These are phyloP conservation scores for Cordyceps fumosorosea DNA, from an alignment of 2,329 filamentous ascomycete species.

Conservation along the genomic window DNA sequence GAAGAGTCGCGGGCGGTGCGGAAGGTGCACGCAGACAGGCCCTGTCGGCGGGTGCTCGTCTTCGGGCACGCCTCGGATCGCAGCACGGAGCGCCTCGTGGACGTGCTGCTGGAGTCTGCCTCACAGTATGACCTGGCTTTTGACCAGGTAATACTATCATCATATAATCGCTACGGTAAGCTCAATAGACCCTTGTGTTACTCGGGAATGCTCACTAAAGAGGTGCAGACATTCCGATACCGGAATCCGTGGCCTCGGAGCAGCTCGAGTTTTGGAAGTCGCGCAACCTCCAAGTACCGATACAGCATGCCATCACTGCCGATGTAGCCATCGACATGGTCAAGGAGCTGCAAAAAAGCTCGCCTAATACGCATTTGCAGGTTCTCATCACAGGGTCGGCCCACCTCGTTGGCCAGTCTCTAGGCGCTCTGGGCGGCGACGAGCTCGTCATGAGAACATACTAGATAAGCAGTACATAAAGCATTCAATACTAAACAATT, in stretches of 20 bases:
- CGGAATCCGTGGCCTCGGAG: not conserved
- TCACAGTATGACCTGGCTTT: not conserved
- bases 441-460: not conserved
- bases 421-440: not conserved
- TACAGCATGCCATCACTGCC: not conserved
- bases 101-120: not conserved
- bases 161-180: conserved; percentile 1
- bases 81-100: not conserved
- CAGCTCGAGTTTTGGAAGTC: not conserved
- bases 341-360: not conserved
- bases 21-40: not conserved
- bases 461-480: not conserved
- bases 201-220: not conserved
- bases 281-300: not conserved
- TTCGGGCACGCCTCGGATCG: conserved; percentile 6
- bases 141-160: not conserved
- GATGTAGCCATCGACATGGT: not conserved
- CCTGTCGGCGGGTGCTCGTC: not conserved
- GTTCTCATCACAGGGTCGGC: not conserved
- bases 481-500: not conserved
- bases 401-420: not conserved
- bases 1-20: not conserved
- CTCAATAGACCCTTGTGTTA: not conserved
- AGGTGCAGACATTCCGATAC: not conserved
- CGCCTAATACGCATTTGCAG: not conserved